Percentiles rank a stretch among this genome's conserved stretches.
Evolutionary conservation across 257 asterid genomes (phyloP).

Genomic region (Penstemon barbatus): DNA sequence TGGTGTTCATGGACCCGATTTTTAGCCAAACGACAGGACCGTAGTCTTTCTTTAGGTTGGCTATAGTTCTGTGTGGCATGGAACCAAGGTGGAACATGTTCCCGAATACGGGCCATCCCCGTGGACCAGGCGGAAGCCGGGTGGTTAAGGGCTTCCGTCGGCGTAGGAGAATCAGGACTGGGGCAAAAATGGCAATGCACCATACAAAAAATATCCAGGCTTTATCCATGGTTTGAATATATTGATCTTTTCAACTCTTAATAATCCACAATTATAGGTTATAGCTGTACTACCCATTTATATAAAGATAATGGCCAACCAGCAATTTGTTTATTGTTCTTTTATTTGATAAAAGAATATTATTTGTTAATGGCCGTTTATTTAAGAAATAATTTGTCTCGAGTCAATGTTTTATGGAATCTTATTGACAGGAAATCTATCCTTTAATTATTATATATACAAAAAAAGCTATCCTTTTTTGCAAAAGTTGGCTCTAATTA

Average conservation of each 20-base stretch:
- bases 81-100: slow-evolving; percentile 58
- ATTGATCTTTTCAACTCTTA: background rate
- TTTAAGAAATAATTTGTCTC: no score
- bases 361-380: no score
- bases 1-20: slow-evolving; percentile 52
- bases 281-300: no score
- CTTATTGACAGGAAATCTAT: no score
- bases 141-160: background rate
- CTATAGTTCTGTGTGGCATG: slow-evolving; percentile 50
- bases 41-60: slow-evolving; percentile 27
- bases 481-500: no score
- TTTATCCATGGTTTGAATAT: slow-evolving; percentile 31
- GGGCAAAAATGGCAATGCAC: slow-evolving; percentile 10
- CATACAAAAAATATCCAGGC: slow-evolving; percentile 27
- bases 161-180: slow-evolving; percentile 25
- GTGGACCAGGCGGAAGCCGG: slow-evolving; percentile 57
- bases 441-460: no score
- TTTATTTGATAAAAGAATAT: no score
- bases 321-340: no score
- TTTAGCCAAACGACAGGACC: slow-evolving; percentile 57
- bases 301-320: no score
- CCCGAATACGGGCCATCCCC: slow-evolving; percentile 63
- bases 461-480: no score
- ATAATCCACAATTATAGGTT: no score
- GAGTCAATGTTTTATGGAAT: no score